phyloP scores from a whole-genome alignment of 495 filamentous ascomycete genomes.

The Collariella sp. region DNA sequence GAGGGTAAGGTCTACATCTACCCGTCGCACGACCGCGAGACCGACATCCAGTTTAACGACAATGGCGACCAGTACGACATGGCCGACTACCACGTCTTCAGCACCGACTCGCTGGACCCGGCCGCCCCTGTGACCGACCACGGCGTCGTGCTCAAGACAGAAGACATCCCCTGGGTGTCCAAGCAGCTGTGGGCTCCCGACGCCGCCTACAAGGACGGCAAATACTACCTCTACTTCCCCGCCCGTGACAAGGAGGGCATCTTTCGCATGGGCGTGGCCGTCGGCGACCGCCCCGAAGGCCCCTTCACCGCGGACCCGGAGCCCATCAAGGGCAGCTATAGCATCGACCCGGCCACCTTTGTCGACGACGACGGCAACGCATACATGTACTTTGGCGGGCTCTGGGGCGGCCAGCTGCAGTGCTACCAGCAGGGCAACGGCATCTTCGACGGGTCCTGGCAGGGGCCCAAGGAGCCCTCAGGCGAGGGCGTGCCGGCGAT shows the following conservation, averaged over 20 bases:
- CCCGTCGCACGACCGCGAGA: constrained; percentile 57
- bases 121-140: constrained; percentile 48
- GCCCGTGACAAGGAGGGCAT: constrained; percentile 49
- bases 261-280: constrained; percentile 59
- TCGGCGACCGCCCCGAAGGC: constrained; percentile 44
- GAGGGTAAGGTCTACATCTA: constrained; percentile 55
- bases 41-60: constrained; percentile 58
- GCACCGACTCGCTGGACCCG: constrained; percentile 39
- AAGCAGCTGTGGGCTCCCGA: constrained; percentile 61
- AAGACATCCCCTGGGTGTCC: constrained; percentile 54
- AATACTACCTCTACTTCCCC: constrained; percentile 59
- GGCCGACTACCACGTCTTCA: constrained; percentile 62
- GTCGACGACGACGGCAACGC: constrained; percentile 53
- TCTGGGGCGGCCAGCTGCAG: constrained; percentile 66
- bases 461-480: constrained; percentile 46
- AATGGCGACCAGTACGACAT: constrained; percentile 80
- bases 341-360: constrained; percentile 57
- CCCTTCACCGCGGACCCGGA: constrained; percentile 51
- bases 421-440: constrained; percentile 39
- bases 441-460: constrained; percentile 42
- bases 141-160: constrained; percentile 45
- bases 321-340: constrained; percentile 51
- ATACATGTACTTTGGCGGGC: constrained; percentile 57
- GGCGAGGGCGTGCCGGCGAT: constrained; percentile 44
- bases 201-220: constrained; percentile 49